Conservation (phyloP, 768 basidiomycete species). For the Psilocybe sp. region DNA sequence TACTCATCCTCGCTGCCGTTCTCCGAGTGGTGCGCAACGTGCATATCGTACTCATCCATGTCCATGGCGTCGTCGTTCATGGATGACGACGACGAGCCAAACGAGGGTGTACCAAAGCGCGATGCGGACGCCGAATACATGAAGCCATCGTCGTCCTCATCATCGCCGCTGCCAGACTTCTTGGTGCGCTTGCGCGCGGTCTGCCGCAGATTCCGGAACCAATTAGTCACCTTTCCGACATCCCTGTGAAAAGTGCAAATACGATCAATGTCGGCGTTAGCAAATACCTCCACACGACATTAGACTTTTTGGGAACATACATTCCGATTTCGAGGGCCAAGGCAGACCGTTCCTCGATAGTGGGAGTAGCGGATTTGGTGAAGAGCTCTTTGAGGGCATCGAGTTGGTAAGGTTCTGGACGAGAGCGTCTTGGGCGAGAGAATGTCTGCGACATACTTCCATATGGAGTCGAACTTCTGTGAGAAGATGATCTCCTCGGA, state of each 20-base stretch:
- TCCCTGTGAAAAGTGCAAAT: constrained; percentile 46
- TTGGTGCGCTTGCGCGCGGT: constrained; percentile 72
- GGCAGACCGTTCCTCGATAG: constrained; percentile 75
- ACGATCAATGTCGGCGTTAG: constrained; percentile 13
- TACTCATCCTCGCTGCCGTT: constrained; percentile 69
- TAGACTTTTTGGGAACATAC: constrained; percentile 33
- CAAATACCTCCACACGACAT: constrained; percentile 9
- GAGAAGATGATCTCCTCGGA: constrained; percentile 35
- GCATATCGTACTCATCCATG: constrained; percentile 45
- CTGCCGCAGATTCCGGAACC: constrained; percentile 84
- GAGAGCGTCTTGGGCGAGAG: constrained; percentile 63
- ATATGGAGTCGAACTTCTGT: constrained; percentile 45
- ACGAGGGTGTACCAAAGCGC: constrained; percentile 50
- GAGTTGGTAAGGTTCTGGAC: constrained; percentile 78
- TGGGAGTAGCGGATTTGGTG: constrained; percentile 65
- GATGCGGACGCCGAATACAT: constrained; percentile 45
- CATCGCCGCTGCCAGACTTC: constrained; percentile 42
- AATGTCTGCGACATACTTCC: constrained; percentile 33
- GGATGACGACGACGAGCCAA: constrained; percentile 51
- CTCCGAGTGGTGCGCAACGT: constrained; percentile 40
- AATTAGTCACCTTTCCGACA: constrained; percentile 81
- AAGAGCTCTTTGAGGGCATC: constrained; percentile 71
- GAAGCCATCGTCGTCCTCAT: constrained; percentile 45
- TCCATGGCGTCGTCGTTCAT: constrained; percentile 47
- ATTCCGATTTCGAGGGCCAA: constrained; percentile 78